Percentiles rank a stretch among this genome's conserved stretches.
Conservation (phyloP, 345 rosid species). For the Triadica sebifera region DNA sequence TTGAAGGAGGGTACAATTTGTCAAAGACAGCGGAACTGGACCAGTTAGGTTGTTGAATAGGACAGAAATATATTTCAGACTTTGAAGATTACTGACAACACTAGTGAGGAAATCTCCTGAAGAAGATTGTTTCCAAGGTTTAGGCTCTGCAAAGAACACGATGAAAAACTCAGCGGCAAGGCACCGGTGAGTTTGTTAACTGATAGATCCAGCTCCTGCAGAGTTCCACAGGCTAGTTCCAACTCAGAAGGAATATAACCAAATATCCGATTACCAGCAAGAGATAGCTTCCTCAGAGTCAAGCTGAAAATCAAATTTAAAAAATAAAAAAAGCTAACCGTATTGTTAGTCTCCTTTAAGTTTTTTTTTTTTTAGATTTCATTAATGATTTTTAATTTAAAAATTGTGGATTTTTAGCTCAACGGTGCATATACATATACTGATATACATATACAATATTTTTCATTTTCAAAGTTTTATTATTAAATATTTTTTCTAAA, state of each 20-base stretch:
- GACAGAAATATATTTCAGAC: conserved; percentile 47
- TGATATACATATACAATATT: too few relatives aligned
- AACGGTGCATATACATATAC: too few relatives aligned
- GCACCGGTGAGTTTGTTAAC: conserved; percentile 58
- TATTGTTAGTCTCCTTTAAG: too few relatives aligned
- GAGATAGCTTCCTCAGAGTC: conserved; percentile 53
- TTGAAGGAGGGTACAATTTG: conserved; percentile 55
- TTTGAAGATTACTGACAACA: conserved; percentile 59
- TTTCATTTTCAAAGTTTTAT: too few relatives aligned
- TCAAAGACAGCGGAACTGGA: conserved; percentile 58
- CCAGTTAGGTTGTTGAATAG: conserved; percentile 84
- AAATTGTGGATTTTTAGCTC: too few relatives aligned
- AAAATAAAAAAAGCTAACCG: too few relatives aligned
- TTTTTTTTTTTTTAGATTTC: too few relatives aligned
- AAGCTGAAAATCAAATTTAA: too few relatives aligned
- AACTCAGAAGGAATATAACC: conserved; percentile 74
- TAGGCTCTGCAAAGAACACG: conserved; percentile 60
- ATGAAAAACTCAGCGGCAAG: conserved; percentile 48
- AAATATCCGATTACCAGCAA: conserved; percentile 53
- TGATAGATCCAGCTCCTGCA: conserved; percentile 70
- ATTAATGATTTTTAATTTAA: too few relatives aligned
- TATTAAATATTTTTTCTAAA: too few relatives aligned
- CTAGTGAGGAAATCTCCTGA: conserved; percentile 65
- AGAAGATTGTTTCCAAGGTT: conserved; percentile 70
- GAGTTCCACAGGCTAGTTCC: conserved; percentile 51